Evolutionary conservation across 2,329 filamentous ascomycete genomes (phyloP).

Genomic region (Aureobasidium leucospermi): DNA sequence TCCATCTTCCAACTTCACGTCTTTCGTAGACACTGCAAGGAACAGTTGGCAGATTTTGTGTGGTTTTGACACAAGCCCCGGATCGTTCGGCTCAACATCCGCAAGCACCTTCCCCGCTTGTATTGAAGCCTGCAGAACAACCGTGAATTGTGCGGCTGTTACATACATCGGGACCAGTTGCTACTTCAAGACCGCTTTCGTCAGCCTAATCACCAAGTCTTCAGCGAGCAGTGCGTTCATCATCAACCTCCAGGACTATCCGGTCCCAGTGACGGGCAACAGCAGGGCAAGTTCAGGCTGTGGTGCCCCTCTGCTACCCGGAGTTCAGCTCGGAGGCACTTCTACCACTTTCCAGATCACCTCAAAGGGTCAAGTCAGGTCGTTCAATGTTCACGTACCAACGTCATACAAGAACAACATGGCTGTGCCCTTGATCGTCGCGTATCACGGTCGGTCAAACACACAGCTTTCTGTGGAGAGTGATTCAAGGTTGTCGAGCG

Average conservation of each 20-base stretch:
- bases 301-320: constrained; percentile 18
- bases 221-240: not conserved
- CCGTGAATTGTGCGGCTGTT: constrained; percentile 2
- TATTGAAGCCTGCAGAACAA: constrained; percentile 11
- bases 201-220: not conserved
- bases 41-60: constrained; percentile 8
- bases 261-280: constrained; percentile 5
- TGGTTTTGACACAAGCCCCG: constrained; percentile 6
- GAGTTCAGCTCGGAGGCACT: constrained; percentile 18
- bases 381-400: constrained; percentile 34
- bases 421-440: constrained; percentile 38
- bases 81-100: not conserved
- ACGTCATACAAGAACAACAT: constrained; percentile 31
- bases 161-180: constrained; percentile 12
- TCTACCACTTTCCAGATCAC: constrained; percentile 17
- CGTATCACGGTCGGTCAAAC: constrained; percentile 40
- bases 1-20: constrained; percentile 1
- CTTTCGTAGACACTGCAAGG: not conserved
- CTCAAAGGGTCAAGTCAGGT: constrained; percentile 25
- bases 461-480: constrained; percentile 32
- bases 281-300: constrained; percentile 22
- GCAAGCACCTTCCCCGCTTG: not conserved
- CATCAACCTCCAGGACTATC: constrained; percentile 9
- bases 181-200: constrained; percentile 14
- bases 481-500: constrained; percentile 40